A percentile compares a stretch with the other conserved stretches of the same genome.
These are phyloP conservation scores for Silene conica DNA, from an alignment of 148 eudicot genomes.

Conservation along the genomic window DNA sequence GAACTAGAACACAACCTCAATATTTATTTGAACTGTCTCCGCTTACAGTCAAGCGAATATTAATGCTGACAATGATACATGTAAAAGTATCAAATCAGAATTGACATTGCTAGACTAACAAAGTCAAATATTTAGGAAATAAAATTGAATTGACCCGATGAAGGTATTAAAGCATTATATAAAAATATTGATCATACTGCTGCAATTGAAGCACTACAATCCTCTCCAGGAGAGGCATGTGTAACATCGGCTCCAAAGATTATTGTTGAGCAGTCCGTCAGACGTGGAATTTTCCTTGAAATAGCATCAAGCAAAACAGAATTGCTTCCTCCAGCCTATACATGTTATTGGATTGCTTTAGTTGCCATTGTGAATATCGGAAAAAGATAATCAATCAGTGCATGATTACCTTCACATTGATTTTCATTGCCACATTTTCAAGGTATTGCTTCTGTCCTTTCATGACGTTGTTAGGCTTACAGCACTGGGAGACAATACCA, in stretches of 20 bases:
- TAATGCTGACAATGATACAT: too few relatives aligned
- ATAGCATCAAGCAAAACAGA: slow-evolving; percentile 39
- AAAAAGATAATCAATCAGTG: neutral
- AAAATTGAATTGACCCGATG: too few relatives aligned
- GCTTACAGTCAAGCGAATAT: too few relatives aligned
- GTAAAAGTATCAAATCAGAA: too few relatives aligned
- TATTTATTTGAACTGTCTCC: too few relatives aligned
- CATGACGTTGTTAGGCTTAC: slow-evolving; percentile 47
- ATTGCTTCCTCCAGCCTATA: slow-evolving; percentile 75
- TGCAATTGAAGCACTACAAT: slow-evolving; percentile 75
- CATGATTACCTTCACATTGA: slow-evolving; percentile 76
- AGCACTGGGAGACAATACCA: slow-evolving; percentile 81
- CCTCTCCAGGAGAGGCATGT: slow-evolving; percentile 86
- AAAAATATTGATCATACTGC: slow-evolving; percentile 44
- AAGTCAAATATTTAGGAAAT: too few relatives aligned
- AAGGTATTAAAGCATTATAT: neutral
- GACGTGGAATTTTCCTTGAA: slow-evolving; percentile 32
- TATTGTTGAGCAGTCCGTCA: slow-evolving; percentile 59
- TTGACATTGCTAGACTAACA: too few relatives aligned
- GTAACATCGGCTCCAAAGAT: slow-evolving; percentile 95
- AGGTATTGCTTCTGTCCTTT: slow-evolving; percentile 55
- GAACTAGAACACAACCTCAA: neutral
- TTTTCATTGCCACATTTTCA: slow-evolving; percentile 73
- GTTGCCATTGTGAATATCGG: neutral
- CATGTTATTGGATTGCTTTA: neutral